These are phyloP conservation scores for Phylloporus scabripes DNA, from an alignment of 768 basidiomycete genomes.

Conservation along the genomic window DNA sequence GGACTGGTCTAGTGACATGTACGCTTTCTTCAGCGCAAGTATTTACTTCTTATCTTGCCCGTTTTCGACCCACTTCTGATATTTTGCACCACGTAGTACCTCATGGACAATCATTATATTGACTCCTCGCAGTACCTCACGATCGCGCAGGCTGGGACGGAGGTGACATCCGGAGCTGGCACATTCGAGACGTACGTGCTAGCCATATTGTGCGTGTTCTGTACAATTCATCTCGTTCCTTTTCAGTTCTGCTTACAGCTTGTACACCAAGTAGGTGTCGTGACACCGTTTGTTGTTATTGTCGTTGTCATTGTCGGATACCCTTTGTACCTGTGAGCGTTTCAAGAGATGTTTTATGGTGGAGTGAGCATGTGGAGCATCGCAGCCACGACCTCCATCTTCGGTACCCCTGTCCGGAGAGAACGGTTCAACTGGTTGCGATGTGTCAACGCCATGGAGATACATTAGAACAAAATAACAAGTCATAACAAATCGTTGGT, in stretches of 20 bases:
- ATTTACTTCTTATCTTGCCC: neutral
- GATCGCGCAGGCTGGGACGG: slow-evolving; percentile 58
- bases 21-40: slow-evolving; percentile 45
- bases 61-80: neutral
- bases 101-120: slow-evolving; percentile 43
- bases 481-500: slow-evolving; percentile 9
- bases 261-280: slow-evolving; percentile 38
- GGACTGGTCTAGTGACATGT: slow-evolving; percentile 51
- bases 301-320: neutral
- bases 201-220: neutral
- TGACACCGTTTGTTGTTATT: neutral
- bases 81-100: slow-evolving; percentile 36
- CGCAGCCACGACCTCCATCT: neutral
- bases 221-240: neutral
- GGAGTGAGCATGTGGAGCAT: neutral
- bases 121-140: slow-evolving; percentile 50
- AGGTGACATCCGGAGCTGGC: slow-evolving; percentile 55
- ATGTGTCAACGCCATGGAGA: slow-evolving; percentile 11
- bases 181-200: slow-evolving; percentile 47
- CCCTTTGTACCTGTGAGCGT: neutral
- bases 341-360: neutral
- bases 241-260: slow-evolving; percentile 40
- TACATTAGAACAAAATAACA: slow-evolving; percentile 25
- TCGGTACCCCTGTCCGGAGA: neutral
- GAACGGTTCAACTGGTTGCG: neutral